Conservation (phyloP, 1,284 basidiomycete genomes). For the Trichosporon faecale region DNA sequence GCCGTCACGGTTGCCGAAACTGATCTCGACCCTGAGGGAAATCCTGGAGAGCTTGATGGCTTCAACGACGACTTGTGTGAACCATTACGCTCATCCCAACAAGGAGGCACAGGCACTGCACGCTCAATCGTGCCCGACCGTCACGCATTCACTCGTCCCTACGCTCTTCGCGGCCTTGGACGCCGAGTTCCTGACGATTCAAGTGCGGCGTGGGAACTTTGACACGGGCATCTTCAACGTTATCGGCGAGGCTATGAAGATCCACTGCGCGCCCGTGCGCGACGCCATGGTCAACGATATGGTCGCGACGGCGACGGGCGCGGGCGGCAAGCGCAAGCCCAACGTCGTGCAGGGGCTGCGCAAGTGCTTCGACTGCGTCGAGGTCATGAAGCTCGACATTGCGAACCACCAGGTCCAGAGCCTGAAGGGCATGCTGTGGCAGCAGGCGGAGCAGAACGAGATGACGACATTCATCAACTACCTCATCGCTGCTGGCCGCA, state of each 20-base stretch:
- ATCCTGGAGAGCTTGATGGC: slow-evolving; percentile 77
- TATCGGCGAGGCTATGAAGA: slow-evolving; percentile 77
- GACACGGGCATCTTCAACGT: slow-evolving; percentile 74
- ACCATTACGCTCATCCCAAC: slow-evolving; percentile 51
- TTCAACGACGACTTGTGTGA: slow-evolving; percentile 41
- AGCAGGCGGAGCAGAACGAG: slow-evolving; percentile 76
- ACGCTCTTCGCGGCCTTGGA: slow-evolving; percentile 55
- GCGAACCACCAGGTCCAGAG: slow-evolving; percentile 91
- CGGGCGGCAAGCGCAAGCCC: slow-evolving; percentile 50
- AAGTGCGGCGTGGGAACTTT: slow-evolving; percentile 72
- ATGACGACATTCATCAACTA: slow-evolving; percentile 63
- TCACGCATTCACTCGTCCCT: slow-evolving; percentile 53
- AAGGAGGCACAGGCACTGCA: slow-evolving; percentile 60
- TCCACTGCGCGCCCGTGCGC: slow-evolving; percentile 89
- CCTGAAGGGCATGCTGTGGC: slow-evolving; percentile 76
- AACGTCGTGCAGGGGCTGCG: slow-evolving; percentile 73
- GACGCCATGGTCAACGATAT: slow-evolving; percentile 79
- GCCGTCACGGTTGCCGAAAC: slow-evolving; percentile 69
- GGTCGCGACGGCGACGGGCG: slow-evolving; percentile 61
- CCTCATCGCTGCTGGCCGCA: slow-evolving; percentile 27
- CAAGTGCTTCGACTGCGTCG: slow-evolving; percentile 84
- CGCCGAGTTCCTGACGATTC: slow-evolving; percentile 67
- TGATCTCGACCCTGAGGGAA: slow-evolving; percentile 67
- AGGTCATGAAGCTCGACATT: slow-evolving; percentile 94
- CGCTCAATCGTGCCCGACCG: slow-evolving; percentile 60